phyloP scores from a whole-genome alignment of 768 basidiomycete species.

The Pleurotus giganteus region DNA sequence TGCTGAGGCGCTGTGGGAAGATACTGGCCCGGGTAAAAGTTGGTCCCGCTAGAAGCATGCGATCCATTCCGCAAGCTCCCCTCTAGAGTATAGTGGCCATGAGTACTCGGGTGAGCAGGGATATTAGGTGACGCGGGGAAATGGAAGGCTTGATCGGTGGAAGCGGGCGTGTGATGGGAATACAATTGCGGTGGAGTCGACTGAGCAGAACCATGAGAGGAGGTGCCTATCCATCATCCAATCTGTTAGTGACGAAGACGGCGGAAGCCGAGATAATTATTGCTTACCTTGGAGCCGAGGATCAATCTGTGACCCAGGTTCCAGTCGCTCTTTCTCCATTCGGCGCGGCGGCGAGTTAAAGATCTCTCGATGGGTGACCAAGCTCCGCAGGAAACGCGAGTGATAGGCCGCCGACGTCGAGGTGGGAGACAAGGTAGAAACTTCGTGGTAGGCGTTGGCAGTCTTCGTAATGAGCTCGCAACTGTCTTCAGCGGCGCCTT shows the following conservation, averaged over 20 bases:
- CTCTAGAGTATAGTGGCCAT: not conserved
- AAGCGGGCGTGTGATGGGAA: slow-evolving; percentile 29
- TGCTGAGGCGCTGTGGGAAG: slow-evolving; percentile 37
- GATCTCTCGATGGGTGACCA: slow-evolving; percentile 58
- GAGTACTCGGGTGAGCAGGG: slow-evolving; percentile 6
- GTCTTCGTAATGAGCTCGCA: slow-evolving; percentile 63
- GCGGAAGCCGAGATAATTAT: slow-evolving; percentile 11
- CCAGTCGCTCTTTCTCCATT: slow-evolving; percentile 35
- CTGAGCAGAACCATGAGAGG: slow-evolving; percentile 22
- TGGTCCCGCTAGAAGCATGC: not conserved
- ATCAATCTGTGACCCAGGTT: slow-evolving; percentile 48
- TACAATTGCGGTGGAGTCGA: slow-evolving; percentile 31
- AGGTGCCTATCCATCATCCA: slow-evolving; percentile 11
- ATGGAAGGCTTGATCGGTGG: slow-evolving; percentile 35
- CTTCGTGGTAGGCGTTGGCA: slow-evolving; percentile 77
- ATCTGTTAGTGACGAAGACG: slow-evolving; percentile 11
- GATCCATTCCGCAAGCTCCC: not conserved
- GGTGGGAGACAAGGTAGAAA: slow-evolving; percentile 57
- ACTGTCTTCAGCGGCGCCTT: slow-evolving; percentile 62
- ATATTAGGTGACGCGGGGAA: slow-evolving; percentile 38
- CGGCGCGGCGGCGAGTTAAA: slow-evolving; percentile 44
- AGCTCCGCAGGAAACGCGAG: slow-evolving; percentile 71
- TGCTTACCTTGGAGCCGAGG: slow-evolving; percentile 52
- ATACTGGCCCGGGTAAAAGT: slow-evolving; percentile 21
- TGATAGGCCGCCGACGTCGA: slow-evolving; percentile 73